phyloP scores from a whole-genome alignment of 1,284 basidiomycete species.

The Ganoderma multipileum region DNA sequence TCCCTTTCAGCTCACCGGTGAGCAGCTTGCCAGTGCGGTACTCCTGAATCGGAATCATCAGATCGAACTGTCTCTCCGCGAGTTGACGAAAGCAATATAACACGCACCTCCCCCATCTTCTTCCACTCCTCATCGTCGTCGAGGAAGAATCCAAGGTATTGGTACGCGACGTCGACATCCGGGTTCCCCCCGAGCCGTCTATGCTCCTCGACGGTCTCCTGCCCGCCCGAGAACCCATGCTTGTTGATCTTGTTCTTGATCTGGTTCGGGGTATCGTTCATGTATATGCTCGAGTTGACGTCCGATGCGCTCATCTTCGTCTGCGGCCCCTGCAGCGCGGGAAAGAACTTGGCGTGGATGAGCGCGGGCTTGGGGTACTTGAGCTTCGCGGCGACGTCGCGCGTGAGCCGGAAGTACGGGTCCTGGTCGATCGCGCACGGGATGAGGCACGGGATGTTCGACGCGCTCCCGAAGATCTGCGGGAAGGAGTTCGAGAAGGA shows the following conservation, averaged over 20 bases:
- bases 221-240: conserved; percentile 90
- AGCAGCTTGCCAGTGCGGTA: conserved; percentile 91
- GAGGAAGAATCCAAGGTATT: conserved; percentile 97
- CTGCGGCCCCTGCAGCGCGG: conserved; percentile 95
- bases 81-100: neutral
- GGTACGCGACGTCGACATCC: conserved; percentile 96
- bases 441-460: conserved; percentile 92
- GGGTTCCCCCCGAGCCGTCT: conserved; percentile 88
- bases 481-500: conserved; percentile 99
- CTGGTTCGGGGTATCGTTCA: conserved; percentile 92
- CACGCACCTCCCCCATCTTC: conserved; percentile 75
- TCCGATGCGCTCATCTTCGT: conserved; percentile 99
- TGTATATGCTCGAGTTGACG: conserved; percentile 90
- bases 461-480: conserved; percentile 90
- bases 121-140: conserved; percentile 92
- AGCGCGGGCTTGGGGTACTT: conserved; percentile 96
- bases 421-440: conserved; percentile 99
- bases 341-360: conserved; percentile 97
- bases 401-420: conserved; percentile 96
- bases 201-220: conserved; percentile 95
- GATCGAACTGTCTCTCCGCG: neutral
- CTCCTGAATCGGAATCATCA: conserved; percentile 57
- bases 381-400: conserved; percentile 92
- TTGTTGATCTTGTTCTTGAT: conserved; percentile 99
- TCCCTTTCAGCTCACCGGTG: conserved; percentile 93